Evolutionary conservation across 2,329 filamentous ascomycete species (phyloP).

Genomic region (Venturia effusa): DNA sequence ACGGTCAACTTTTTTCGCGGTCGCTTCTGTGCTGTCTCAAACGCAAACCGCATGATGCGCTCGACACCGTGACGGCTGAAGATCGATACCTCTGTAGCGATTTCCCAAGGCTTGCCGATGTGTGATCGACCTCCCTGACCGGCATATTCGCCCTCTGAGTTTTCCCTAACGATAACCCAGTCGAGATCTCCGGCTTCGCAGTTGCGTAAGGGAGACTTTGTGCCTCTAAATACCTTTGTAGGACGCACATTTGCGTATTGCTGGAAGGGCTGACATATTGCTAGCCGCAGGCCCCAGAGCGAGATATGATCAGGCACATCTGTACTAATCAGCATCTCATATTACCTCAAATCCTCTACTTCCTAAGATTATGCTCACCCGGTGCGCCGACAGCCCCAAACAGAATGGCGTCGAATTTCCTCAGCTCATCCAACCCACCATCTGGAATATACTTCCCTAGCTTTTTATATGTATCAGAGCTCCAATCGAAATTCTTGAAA

Average conservation of each 20-base stretch:
- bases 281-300: slow-evolving; percentile 56
- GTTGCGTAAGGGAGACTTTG: slow-evolving; percentile 28
- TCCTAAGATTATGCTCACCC: slow-evolving; percentile 22
- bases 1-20: slow-evolving; percentile 37
- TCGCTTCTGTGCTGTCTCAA: slow-evolving; percentile 32
- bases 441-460: slow-evolving; percentile 55
- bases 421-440: slow-evolving; percentile 46
- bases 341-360: neutral
- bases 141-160: slow-evolving; percentile 58
- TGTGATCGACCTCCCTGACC: slow-evolving; percentile 49
- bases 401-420: slow-evolving; percentile 53
- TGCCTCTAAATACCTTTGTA: slow-evolving; percentile 33
- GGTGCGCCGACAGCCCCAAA: slow-evolving; percentile 59
- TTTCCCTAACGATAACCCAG: slow-evolving; percentile 44
- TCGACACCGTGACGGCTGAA: slow-evolving; percentile 36
- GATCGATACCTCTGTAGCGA: slow-evolving; percentile 37
- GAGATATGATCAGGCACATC: slow-evolving; percentile 48
- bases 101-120: slow-evolving; percentile 27
- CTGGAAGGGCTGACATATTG: slow-evolving; percentile 56
- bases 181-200: slow-evolving; percentile 28
- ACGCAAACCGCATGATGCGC: slow-evolving; percentile 38
- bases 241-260: slow-evolving; percentile 59
- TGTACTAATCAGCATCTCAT: slow-evolving; percentile 14
- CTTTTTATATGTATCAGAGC: slow-evolving; percentile 53
- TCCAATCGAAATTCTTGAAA: slow-evolving; percentile 57